A percentile compares a stretch with the other conserved stretches of the same genome.
Evolutionary conservation across 352 stramenopile genomes (phyloP).

Genomic region (Phytopythium vexans): DNA sequence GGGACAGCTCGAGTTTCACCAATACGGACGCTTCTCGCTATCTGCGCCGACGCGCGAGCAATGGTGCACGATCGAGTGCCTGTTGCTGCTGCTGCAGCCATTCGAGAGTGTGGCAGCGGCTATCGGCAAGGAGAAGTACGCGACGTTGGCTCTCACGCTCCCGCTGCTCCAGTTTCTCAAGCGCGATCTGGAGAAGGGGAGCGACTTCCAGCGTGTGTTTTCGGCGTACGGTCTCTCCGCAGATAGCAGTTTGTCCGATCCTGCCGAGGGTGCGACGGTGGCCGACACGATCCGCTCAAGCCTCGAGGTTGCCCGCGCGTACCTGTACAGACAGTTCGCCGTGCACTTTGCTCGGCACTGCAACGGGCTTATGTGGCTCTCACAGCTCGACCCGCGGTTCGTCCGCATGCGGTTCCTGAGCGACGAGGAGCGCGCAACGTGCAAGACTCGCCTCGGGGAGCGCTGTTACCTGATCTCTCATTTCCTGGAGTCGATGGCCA

Average conservation of each 20-base stretch:
- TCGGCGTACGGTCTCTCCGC: constrained; percentile 10
- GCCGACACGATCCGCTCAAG: constrained; percentile 4
- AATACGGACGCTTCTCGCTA: constrained; percentile 12
- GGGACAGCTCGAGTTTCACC: constrained; percentile 30
- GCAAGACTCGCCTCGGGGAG: constrained; percentile 34
- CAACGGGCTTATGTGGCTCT: constrained; percentile 45
- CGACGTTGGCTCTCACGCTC: constrained; percentile 32
- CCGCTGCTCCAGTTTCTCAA: constrained; percentile 42
- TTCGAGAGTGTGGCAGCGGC: constrained; percentile 45
- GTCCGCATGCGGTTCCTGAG: constrained; percentile 47
- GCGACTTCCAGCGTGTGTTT: constrained; percentile 41
- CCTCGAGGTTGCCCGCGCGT: constrained; percentile 30
- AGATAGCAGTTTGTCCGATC: neutral
- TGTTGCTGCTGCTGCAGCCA: constrained; percentile 36
- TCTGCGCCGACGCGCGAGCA: constrained; percentile 26
- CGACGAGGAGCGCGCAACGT: constrained; percentile 36
- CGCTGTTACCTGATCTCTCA: constrained; percentile 36
- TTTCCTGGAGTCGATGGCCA: constrained; percentile 33
- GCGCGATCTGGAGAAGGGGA: constrained; percentile 42
- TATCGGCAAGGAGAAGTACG: constrained; percentile 42
- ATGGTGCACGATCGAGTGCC: constrained; percentile 39
- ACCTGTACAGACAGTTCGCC: constrained; percentile 31
- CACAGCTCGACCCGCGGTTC: constrained; percentile 44
- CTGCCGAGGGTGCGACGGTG: neutral
- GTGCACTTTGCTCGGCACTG: constrained; percentile 33